Evolutionary conservation across 305 asterid species (phyloP).

Genomic region (Nicotiana rustica): DNA sequence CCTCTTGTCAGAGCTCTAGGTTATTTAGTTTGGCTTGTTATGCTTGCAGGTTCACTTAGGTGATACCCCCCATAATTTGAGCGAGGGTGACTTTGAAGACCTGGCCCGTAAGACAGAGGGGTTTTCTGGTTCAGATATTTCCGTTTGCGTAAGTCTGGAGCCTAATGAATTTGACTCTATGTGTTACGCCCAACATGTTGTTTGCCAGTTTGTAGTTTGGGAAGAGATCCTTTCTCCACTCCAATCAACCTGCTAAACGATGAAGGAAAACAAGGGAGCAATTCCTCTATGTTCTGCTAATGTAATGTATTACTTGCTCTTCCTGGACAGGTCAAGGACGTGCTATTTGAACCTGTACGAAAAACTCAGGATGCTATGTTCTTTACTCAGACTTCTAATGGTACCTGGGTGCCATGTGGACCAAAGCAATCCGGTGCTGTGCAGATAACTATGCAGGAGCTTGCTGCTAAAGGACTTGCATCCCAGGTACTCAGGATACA

Average conservation of each 20-base stretch:
- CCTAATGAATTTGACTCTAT: not conserved
- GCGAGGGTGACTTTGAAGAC: slow-evolving; percentile 81
- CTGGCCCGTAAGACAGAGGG: slow-evolving; percentile 90
- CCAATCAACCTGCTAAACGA: not conserved
- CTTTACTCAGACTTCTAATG: slow-evolving; percentile 67
- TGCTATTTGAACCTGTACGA: slow-evolving; percentile 95
- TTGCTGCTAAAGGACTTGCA: slow-evolving; percentile 84
- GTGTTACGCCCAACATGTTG: not conserved
- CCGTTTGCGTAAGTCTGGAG: slow-evolving; percentile 85
- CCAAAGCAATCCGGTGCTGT: slow-evolving; percentile 85
- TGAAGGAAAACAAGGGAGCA: not conserved
- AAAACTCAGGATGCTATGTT: slow-evolving; percentile 95
- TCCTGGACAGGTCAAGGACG: slow-evolving; percentile 78
- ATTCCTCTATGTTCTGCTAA: not conserved
- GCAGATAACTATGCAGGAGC: slow-evolving; percentile 88
- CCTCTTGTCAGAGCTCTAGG: not conserved
- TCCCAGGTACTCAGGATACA: slow-evolving; percentile 54
- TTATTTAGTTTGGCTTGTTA: slow-evolving; percentile 33
- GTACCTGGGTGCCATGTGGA: slow-evolving; percentile 87
- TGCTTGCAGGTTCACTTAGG: slow-evolving; percentile 90
- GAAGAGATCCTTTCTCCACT: not conserved
- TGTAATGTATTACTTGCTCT: not conserved
- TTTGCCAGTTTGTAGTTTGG: not conserved
- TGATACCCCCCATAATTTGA: slow-evolving; percentile 92
- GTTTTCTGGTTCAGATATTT: slow-evolving; percentile 95